These are phyloP conservation scores for Albifimbria verrucaria DNA, from an alignment of 2,329 filamentous ascomycete genomes.

Conservation along the genomic window DNA sequence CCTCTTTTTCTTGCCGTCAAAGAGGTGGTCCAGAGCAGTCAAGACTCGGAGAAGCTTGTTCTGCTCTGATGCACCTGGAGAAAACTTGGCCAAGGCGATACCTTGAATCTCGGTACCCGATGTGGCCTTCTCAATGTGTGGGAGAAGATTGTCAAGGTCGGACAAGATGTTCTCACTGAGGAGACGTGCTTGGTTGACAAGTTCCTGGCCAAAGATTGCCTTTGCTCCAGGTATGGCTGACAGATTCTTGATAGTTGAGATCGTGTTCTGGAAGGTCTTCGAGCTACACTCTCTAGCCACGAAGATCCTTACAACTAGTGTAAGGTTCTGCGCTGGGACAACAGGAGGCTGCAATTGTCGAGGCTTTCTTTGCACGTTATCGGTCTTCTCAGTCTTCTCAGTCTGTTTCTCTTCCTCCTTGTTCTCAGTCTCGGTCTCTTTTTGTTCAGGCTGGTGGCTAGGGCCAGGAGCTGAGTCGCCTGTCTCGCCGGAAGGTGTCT, in stretches of 20 bases:
- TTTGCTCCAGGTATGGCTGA: constrained; percentile 90
- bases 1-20: constrained; percentile 75
- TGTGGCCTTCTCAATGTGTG: constrained; percentile 81
- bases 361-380: constrained; percentile 45
- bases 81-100: constrained; percentile 90
- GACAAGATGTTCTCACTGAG: constrained; percentile 80
- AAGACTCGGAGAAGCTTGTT: constrained; percentile 90
- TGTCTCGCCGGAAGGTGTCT: constrained; percentile 10
- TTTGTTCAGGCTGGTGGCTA: constrained; percentile 22
- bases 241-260: constrained; percentile 98
- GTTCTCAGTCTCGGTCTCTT: constrained; percentile 18
- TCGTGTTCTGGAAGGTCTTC: constrained; percentile 96
- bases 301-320: constrained; percentile 93
- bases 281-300: constrained; percentile 94
- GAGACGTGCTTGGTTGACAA: constrained; percentile 80
- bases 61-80: constrained; percentile 91
- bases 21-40: constrained; percentile 92
- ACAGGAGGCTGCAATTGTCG: constrained; percentile 72
- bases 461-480: constrained; percentile 18
- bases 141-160: constrained; percentile 80
- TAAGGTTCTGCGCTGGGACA: constrained; percentile 84
- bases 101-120: constrained; percentile 94
- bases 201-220: constrained; percentile 85
- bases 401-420: constrained; percentile 29
- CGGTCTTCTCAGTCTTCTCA: constrained; percentile 35